Evolutionary conservation across 768 basidiomycete species (phyloP), one percentile per base, ranked within the genome.

Genomic region (Hebeloma cylindrosporum): DNA sequence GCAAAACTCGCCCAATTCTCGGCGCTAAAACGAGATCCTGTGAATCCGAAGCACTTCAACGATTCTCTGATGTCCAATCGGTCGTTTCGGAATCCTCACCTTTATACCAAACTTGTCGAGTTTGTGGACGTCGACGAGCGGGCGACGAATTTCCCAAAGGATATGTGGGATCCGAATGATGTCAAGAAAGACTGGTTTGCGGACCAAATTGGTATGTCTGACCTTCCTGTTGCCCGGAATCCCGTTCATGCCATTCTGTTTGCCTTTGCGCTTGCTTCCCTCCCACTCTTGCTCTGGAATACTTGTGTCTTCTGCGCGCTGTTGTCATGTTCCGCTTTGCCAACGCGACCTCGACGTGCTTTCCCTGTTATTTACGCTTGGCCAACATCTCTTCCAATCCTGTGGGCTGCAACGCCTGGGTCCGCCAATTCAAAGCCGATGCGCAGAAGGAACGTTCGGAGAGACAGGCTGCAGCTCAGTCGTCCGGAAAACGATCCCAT

Each of bases 71-170:
- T 97, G 83, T 80, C 84, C 6, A 91, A 88, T 53, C 84, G 91
- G 32, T 84, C 92, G 3, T 99, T 98, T 67, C 83, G 93, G 20
- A 99, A 99, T 59, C 95, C 95, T 0, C 91, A 96, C 59, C 79
- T 98, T n/a, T 96, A 95, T 64, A 74, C 89, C 9, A 93, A 93
- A 56, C 80, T 99, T 2, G 94, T 99, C 50, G 91, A 96, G 59
- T 96, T 94, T 60, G 83, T 96, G 11, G 86, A 88, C 41, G 86
- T 94, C 11, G 85, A 95, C 57, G 95, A 98, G 63, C 79, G 84
- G 11, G 70, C 80, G n/a, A 87, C 85, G 2, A 89, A 91, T 52
- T 93, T 94, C 58, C 85, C 88, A 45, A 69, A 48, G 13, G 69
- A 72, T 6, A 66, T 88, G 1, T 97, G 95, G 85, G 77, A 87